Conservation (phyloP, 495 filamentous ascomycete genomes). For the Evernia prunastri region DNA sequence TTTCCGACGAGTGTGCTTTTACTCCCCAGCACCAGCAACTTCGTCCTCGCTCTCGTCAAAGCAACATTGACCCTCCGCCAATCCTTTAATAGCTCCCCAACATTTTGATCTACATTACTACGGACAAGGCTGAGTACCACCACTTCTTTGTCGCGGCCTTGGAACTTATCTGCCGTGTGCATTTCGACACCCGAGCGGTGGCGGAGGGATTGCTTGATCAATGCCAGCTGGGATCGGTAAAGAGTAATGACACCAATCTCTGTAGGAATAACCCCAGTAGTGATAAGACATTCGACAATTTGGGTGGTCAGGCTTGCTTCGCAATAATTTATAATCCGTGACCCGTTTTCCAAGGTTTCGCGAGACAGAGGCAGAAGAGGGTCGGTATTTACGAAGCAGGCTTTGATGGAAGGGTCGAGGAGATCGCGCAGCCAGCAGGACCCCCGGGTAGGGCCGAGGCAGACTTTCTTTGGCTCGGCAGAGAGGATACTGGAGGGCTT, state of each 20-base stretch:
- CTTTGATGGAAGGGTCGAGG: slow-evolving; percentile 59
- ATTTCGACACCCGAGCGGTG: slow-evolving; percentile 65
- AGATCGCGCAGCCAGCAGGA: slow-evolving; percentile 82
- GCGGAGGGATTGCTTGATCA: slow-evolving; percentile 51
- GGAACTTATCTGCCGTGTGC: slow-evolving; percentile 94
- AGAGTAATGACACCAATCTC: slow-evolving; percentile 98
- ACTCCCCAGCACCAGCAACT: slow-evolving; percentile 81
- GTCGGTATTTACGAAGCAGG: slow-evolving; percentile 86
- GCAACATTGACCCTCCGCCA: slow-evolving; percentile 94
- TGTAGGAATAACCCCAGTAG: slow-evolving; percentile 61
- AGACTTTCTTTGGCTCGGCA: slow-evolving; percentile 38
- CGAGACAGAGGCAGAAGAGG: slow-evolving; percentile 52
- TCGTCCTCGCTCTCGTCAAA: slow-evolving; percentile 83
- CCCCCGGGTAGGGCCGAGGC: slow-evolving; percentile 41
- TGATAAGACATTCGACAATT: slow-evolving; percentile 70
- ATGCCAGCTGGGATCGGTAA: slow-evolving; percentile 82
- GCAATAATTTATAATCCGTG: slow-evolving; percentile 75
- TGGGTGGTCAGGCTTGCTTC: slow-evolving; percentile 71
- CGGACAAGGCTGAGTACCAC: slow-evolving; percentile 80
- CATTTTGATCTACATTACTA: slow-evolving; percentile 67
- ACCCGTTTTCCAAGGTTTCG: slow-evolving; percentile 62
- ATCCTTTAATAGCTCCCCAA: slow-evolving; percentile 86
- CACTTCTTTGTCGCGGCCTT: slow-evolving; percentile 90
- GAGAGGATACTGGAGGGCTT: slow-evolving; percentile 36
- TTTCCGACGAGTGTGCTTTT: slow-evolving; percentile 67